Evolutionary conservation across 345 rosid genomes (phyloP).

Genomic region (Nephelium lappaceum): DNA sequence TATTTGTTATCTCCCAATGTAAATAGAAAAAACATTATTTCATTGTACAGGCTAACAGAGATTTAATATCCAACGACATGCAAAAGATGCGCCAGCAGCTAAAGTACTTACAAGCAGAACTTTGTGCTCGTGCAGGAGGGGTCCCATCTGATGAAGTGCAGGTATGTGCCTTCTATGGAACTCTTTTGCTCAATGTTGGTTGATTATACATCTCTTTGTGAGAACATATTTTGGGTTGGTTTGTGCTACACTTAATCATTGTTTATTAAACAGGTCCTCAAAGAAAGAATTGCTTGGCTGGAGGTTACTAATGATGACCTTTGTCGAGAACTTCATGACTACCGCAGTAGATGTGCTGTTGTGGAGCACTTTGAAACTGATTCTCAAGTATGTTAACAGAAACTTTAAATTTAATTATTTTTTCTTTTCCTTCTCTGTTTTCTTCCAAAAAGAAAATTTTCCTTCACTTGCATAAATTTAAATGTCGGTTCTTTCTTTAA

Average conservation of each 20-base stretch:
- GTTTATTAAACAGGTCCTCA: slow-evolving; percentile 47
- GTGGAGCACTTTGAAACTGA: slow-evolving; percentile 51
- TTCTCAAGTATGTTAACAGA: slow-evolving; percentile 46
- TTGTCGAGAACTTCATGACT: slow-evolving; percentile 69
- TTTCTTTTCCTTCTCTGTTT: not conserved
- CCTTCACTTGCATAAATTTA: not conserved
- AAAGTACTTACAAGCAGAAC: slow-evolving; percentile 65
- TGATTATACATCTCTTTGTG: slow-evolving; percentile 6
- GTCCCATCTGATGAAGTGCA: slow-evolving; percentile 57
- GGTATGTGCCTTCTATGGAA: slow-evolving; percentile 37
- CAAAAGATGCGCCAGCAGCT: slow-evolving; percentile 76
- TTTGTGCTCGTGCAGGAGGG: slow-evolving; percentile 55
- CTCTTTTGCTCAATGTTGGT: not conserved
- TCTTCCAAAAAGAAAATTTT: slow-evolving; percentile 6
- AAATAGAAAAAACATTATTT: slow-evolving; percentile 6
- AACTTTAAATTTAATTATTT: slow-evolving; percentile 2
- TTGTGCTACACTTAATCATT: not conserved
- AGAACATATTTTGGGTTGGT: not conserved
- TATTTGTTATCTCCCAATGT: slow-evolving; percentile 1
- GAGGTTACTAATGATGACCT: slow-evolving; percentile 74
- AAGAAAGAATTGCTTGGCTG: slow-evolving; percentile 64
- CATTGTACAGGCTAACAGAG: slow-evolving; percentile 64
- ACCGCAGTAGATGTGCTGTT: slow-evolving; percentile 57
- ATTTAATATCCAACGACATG: slow-evolving; percentile 68
- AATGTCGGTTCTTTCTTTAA: slow-evolving; percentile 11